Conservation (phyloP, 2,329 filamentous ascomycete genomes). For the Curvularia eragrostidis region DNA sequence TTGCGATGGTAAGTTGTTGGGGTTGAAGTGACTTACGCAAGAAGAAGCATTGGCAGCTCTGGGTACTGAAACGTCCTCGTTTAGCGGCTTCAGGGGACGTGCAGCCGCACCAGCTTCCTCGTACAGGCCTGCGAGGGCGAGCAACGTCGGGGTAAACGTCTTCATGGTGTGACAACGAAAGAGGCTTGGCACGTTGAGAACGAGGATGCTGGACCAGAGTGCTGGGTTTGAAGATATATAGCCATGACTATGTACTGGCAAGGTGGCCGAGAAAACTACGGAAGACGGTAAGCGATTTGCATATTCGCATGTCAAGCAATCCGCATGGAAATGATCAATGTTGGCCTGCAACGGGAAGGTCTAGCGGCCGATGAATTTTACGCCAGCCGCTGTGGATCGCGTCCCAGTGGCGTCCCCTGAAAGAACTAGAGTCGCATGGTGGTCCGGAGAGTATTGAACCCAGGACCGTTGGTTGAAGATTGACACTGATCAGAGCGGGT, state of each 20-base stretch:
- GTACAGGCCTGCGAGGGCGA: constrained; percentile 10
- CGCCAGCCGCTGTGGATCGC: background rate
- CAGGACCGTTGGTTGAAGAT: background rate
- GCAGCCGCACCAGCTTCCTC: constrained; percentile 1
- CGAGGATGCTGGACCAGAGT: constrained; percentile 8
- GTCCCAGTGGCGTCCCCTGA: background rate
- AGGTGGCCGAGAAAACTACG: background rate
- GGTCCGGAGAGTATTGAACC: background rate
- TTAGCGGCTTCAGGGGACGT: background rate
- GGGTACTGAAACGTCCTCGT: background rate
- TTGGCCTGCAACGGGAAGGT: background rate
- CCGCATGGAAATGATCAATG: background rate
- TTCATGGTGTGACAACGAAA: constrained; percentile 16
- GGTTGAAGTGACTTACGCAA: constrained; percentile 12
- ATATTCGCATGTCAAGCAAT: background rate
- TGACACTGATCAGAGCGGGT: background rate
- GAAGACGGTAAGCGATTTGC: background rate
- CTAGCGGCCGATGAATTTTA: background rate
- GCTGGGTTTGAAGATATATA: constrained; percentile 5
- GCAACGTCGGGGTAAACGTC: constrained; percentile 8
- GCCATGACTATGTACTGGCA: constrained; percentile 6
- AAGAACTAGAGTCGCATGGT: background rate
- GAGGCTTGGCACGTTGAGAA: constrained; percentile 11
- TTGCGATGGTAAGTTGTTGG: background rate
- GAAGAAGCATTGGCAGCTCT: constrained; percentile 2